These are phyloP conservation scores for Trypanosoma congolense DNA, from an alignment of 208 protist species.

Conservation along the genomic window DNA sequence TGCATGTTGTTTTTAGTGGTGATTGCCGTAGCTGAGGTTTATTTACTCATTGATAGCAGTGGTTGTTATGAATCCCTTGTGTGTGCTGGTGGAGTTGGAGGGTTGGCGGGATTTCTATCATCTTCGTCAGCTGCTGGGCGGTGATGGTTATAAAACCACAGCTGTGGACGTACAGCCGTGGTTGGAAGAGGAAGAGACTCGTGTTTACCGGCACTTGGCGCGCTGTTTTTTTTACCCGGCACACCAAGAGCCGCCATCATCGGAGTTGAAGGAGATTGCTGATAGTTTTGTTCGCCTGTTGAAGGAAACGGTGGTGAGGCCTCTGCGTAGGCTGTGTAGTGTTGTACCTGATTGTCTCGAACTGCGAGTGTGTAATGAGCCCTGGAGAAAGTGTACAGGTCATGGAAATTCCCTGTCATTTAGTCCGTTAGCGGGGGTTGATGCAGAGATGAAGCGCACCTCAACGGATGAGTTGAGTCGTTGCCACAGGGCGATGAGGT, in stretches of 20 bases:
- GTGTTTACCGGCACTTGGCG: background rate
- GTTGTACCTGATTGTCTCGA: background rate
- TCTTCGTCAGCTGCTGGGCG: background rate
- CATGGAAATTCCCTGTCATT: no score
- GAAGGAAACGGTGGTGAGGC: background rate
- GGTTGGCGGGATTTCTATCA: background rate
- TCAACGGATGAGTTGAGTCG: no score
- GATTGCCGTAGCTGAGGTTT: background rate
- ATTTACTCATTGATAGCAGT: background rate
- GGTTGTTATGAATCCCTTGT: constrained; percentile 10
- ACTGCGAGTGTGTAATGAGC: no score
- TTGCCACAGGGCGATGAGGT: no score
- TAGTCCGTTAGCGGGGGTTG: no score
- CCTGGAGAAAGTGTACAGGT: no score
- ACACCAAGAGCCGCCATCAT: constrained; percentile 5
- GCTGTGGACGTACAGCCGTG: background rate
- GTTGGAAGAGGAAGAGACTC: constrained; percentile 2
- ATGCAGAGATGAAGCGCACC: no score
- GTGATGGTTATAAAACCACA: background rate
- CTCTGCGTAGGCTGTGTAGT: background rate
- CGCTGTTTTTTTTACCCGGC: constrained; percentile 12
- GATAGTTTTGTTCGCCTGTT: constrained; percentile 1
- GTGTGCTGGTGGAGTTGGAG: constrained; percentile 9
- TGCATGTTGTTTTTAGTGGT: background rate
- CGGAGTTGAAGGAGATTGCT: background rate